A percentile compares a stretch with the other conserved stretches of the same genome.
Evolutionary conservation across 2,329 filamentous ascomycete genomes (phyloP).

Genomic region (Rutstroemia sp.): DNA sequence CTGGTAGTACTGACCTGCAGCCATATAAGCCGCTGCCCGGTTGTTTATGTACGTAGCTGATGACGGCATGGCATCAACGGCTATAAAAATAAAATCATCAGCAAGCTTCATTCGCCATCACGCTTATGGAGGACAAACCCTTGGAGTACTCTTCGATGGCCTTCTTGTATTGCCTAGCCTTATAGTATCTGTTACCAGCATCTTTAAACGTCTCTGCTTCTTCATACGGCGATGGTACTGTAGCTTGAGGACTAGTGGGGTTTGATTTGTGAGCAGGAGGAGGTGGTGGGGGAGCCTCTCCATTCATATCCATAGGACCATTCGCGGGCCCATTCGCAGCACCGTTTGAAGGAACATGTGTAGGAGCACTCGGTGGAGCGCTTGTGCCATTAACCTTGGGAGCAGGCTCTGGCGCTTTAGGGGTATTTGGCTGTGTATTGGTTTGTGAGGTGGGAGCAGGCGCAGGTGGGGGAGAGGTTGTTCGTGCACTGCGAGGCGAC

Average conservation of each 20-base stretch:
- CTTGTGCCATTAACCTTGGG: slow-evolving; percentile 38
- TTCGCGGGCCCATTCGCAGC: slow-evolving; percentile 32
- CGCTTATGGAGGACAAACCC: slow-evolving; percentile 46
- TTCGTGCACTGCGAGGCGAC: slow-evolving; percentile 35
- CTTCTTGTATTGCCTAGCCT: slow-evolving; percentile 80
- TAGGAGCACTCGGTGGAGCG: not conserved
- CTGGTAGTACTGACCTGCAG: slow-evolving; percentile 67
- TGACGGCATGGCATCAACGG: slow-evolving; percentile 77
- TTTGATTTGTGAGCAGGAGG: slow-evolving; percentile 67
- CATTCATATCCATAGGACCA: slow-evolving; percentile 21
- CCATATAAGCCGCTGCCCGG: slow-evolving; percentile 90
- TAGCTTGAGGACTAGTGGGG: slow-evolving; percentile 49
- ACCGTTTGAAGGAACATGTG: slow-evolving; percentile 32
- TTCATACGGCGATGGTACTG: slow-evolving; percentile 39
- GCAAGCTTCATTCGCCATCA: not conserved
- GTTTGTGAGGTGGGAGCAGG: slow-evolving; percentile 27
- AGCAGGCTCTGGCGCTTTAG: slow-evolving; percentile 29
- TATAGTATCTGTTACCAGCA: slow-evolving; percentile 93
- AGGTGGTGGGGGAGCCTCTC: slow-evolving; percentile 42
- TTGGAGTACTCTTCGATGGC: slow-evolving; percentile 93
- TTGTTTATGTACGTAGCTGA: slow-evolving; percentile 91
- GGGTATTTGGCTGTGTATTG: not conserved
- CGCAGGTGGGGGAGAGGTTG: slow-evolving; percentile 47
- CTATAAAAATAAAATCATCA: slow-evolving; percentile 39
- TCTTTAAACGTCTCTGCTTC: slow-evolving; percentile 91